phyloP scores from a whole-genome alignment of 148 eudicot genomes.

The Heliosperma pusillum region DNA sequence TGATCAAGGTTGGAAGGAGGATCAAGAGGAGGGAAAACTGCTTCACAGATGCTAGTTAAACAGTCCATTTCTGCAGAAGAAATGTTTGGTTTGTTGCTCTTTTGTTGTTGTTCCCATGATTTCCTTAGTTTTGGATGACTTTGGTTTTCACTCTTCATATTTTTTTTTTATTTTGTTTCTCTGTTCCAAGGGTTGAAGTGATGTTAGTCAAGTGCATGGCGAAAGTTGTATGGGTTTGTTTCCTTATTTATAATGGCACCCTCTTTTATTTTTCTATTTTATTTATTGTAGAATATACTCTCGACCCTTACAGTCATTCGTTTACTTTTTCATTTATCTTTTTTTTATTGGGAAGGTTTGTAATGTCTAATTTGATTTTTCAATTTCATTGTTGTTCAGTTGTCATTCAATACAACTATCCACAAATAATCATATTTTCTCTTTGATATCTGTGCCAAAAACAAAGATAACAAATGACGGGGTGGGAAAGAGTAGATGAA shows the following conservation, averaged over 20 bases:
- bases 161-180: background rate
- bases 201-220: background rate
- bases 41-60: constrained; percentile 50
- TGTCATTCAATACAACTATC: too few species aligned
- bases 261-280: too few species aligned
- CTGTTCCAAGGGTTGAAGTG: background rate
- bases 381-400: too few species aligned
- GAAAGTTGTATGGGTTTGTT: constrained; percentile 1
- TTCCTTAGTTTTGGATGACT: constrained; percentile 55
- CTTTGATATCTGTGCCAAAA: too few species aligned
- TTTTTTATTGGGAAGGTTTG: too few species aligned
- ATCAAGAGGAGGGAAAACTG: constrained; percentile 49
- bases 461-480: too few species aligned
- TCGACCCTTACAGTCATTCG: too few species aligned
- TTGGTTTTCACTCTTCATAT: constrained; percentile 26
- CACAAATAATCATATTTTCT: too few species aligned
- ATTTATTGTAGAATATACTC: too few species aligned
- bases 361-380: too few species aligned
- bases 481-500: too few species aligned
- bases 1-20: constrained; percentile 11
- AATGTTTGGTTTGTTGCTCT: constrained; percentile 40
- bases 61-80: constrained; percentile 43
- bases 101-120: constrained; percentile 43
- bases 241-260: background rate
- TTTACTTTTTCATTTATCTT: too few species aligned